Conservation (phyloP, 73 alveolate genomes). For the Tetrahymena elliotti region DNA sequence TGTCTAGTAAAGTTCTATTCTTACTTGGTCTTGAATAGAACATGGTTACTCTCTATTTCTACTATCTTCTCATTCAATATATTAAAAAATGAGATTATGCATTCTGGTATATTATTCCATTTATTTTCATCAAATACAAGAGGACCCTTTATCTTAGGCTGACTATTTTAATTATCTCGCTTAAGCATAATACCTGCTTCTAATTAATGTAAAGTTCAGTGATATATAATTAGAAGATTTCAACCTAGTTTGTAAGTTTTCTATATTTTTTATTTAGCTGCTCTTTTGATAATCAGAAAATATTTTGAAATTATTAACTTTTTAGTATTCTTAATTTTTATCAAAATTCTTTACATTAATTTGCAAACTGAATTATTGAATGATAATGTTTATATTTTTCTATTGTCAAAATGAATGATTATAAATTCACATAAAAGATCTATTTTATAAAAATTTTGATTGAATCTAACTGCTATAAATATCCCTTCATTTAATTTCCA, state of each 20-base stretch:
- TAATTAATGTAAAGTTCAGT: no score
- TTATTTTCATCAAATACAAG: not conserved
- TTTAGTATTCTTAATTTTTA: no score
- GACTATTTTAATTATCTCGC: not conserved
- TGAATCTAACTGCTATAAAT: not conserved
- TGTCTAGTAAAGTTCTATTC: not conserved
- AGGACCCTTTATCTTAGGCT: not conserved
- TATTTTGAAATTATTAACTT: not conserved
- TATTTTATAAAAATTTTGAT: not conserved
- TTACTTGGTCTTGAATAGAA: not conserved
- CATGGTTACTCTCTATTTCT: not conserved
- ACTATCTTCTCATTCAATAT: not conserved
- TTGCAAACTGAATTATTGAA: not conserved
- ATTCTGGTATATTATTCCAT: not conserved
- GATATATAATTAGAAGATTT: no score
- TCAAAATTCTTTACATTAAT: not conserved
- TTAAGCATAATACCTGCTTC: not conserved
- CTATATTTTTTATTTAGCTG: not conserved
- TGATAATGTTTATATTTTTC: not conserved
- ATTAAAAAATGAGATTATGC: not conserved
- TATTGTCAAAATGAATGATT: not conserved
- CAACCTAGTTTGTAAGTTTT: no score
- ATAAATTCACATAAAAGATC: not conserved
- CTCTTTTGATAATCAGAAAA: not conserved
- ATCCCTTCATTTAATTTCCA: no score